Evolutionary conservation across 805 yeast genomes (phyloP), one percentile per base, ranked within the genome.

Genomic region (Candida easanensis): DNA sequence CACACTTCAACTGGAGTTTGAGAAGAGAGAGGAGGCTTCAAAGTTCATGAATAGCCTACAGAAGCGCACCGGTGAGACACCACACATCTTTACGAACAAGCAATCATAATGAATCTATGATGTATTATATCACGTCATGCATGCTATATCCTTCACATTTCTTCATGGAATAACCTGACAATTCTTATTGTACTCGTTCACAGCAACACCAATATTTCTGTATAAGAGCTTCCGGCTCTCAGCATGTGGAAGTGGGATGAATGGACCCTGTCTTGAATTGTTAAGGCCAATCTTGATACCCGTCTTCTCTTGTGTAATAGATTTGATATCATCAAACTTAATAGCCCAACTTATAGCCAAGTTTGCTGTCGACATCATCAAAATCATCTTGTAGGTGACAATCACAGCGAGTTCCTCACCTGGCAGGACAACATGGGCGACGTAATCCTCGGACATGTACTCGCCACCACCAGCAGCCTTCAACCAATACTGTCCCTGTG

Each of bases 401-500:
- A 91, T 66, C 3, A 88, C 83, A 6, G 83, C 84, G 53, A 77
- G 72, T 48, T 88, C 95, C 38, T 81, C 84, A 7, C 95, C 95
- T 1, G 95, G 82, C 36, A 90, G 69, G 16, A 87, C 76, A 48
- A 86, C 77, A 63, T 93, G 98, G 0, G 97, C 95, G 42, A 93
- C 68, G 56, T 93, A 93, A 17, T 69, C 68, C 54, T 93, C 97
- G 38, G 72, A 69, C 52, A 78, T 74, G 57, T 70, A 88, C 26
- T 76, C 67, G 1, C 97, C 97, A 34, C 95, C 95, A 55, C 84
- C 84, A 18, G 87, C 78, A 7, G 80, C 71, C 64, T 88, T 90
- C 48, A 93, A 70, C 93, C 97, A 88, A 57, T 74, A 85, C 61
- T 91, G 97, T 6, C 99, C 99, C 53, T 89, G 93, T 0, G 98